These are phyloP conservation scores for Lecanicillium sp. DNA, from an alignment of 2,329 filamentous ascomycete species.

Conservation along the genomic window DNA sequence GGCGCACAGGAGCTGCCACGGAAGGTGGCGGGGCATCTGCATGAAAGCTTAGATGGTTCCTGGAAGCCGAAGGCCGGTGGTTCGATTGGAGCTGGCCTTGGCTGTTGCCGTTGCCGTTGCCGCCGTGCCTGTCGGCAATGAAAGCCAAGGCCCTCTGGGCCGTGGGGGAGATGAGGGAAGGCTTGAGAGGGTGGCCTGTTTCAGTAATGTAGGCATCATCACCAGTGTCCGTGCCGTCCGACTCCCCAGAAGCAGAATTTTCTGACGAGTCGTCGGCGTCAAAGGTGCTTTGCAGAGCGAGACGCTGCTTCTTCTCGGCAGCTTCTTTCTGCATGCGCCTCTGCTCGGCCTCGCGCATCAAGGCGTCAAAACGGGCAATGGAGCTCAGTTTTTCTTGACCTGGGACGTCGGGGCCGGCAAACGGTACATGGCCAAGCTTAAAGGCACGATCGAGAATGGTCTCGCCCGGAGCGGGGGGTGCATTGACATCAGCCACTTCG, in stretches of 20 bases:
- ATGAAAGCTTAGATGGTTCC: constrained; percentile 29
- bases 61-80: constrained; percentile 27
- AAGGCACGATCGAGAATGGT: constrained; percentile 64
- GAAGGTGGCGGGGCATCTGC: constrained; percentile 19
- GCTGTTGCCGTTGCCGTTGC: no score
- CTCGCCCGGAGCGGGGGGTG: constrained; percentile 51
- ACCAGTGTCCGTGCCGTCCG: constrained; percentile 35
- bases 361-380: constrained; percentile 57
- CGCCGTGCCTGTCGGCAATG: constrained; percentile 41
- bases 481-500: constrained; percentile 37
- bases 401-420: constrained; percentile 46
- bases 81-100: constrained; percentile 25
- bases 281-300: constrained; percentile 42
- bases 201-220: constrained; percentile 34
- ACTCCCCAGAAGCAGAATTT: constrained; percentile 32
- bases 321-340: constrained; percentile 38
- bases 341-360: constrained; percentile 57
- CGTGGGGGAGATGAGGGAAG: constrained; percentile 36
- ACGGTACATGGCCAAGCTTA: constrained; percentile 56
- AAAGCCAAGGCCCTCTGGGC: constrained; percentile 47
- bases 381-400: constrained; percentile 60
- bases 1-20: constrained; percentile 30
- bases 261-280: constrained; percentile 44
- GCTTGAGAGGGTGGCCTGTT: constrained; percentile 20
- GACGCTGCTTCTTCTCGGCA: constrained; percentile 25